phyloP scores from a whole-genome alignment of 2,329 filamentous ascomycete genomes.

The Stemphylium vesicarium region DNA sequence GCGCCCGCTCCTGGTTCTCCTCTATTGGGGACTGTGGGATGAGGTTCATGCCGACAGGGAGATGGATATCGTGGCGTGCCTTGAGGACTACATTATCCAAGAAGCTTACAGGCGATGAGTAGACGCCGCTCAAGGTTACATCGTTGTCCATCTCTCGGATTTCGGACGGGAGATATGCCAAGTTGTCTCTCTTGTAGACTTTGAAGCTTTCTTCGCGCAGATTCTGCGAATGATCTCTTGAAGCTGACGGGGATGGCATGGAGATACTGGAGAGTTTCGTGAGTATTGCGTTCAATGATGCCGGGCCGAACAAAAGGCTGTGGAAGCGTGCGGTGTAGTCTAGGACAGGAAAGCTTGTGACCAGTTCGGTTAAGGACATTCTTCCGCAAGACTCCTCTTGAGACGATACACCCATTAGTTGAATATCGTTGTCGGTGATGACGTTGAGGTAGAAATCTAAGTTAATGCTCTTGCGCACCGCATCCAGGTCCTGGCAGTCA shows the following conservation, averaged over 20 bases:
- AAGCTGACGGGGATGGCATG: background rate
- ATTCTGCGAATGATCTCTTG: background rate
- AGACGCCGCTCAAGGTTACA: background rate
- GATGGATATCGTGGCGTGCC: slow-evolving; percentile 11
- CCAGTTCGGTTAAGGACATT: background rate
- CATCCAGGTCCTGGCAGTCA: slow-evolving; percentile 11
- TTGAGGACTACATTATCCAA: slow-evolving; percentile 6
- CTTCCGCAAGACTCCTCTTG: background rate
- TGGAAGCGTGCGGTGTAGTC: slow-evolving; percentile 8
- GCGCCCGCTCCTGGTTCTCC: slow-evolving; percentile 3
- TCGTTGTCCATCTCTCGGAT: slow-evolving; percentile 4
- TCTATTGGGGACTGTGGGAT: slow-evolving; percentile 2
- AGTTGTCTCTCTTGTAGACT: background rate
- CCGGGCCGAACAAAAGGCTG: slow-evolving; percentile 8
- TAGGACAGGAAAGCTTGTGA: background rate
- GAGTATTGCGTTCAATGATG: background rate
- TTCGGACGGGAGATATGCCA: background rate
- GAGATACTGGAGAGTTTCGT: background rate
- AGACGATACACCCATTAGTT: background rate
- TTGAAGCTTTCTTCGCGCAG: background rate
- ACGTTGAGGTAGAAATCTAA: slow-evolving; percentile 19
- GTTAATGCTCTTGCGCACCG: slow-evolving; percentile 11
- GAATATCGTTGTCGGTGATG: slow-evolving; percentile 1
- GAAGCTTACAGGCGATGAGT: slow-evolving; percentile 2
- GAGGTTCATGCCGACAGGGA: slow-evolving; percentile 6